Evolutionary conservation across 202 grass and related monocot genomes (phyloP).

Genomic region (Eragrostis tef): DNA sequence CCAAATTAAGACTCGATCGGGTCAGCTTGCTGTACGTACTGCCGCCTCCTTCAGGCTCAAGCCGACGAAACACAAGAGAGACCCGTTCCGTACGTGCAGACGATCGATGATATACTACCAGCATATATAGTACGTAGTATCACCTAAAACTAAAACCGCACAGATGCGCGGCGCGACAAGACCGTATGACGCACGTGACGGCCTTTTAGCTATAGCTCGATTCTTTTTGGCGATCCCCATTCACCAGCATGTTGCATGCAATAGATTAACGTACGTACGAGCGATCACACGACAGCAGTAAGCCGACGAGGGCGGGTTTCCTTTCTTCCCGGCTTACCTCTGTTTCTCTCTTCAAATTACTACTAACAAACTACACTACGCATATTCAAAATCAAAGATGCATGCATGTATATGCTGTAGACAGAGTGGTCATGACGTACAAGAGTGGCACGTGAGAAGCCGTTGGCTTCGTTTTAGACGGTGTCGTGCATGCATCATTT

Average conservation of each 20-base stretch:
- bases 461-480: not conserved
- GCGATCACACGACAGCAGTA: not conserved
- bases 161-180: not conserved
- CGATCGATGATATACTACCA: too few species aligned
- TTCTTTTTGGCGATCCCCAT: constrained; percentile 1
- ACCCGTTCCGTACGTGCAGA: too few species aligned
- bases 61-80: too few species aligned
- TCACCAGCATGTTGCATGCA: not conserved
- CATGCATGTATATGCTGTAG: not conserved
- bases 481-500: too few species aligned
- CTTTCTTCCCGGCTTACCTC: too few species aligned
- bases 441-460: not conserved
- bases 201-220: not conserved
- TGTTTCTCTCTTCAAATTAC: too few species aligned
- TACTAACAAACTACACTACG: too few species aligned
- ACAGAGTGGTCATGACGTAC: not conserved
- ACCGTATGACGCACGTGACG: constrained; percentile 7
- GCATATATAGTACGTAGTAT: too few species aligned
- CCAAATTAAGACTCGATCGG: too few species aligned
- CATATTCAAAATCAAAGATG: not conserved
- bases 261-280: not conserved
- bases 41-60: too few species aligned
- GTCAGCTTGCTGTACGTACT: too few species aligned
- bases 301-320: not conserved
- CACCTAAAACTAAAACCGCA: too few species aligned